Evolutionary conservation across 352 stramenopile species (phyloP).

Genomic region (Globisporangium cystogenes): DNA sequence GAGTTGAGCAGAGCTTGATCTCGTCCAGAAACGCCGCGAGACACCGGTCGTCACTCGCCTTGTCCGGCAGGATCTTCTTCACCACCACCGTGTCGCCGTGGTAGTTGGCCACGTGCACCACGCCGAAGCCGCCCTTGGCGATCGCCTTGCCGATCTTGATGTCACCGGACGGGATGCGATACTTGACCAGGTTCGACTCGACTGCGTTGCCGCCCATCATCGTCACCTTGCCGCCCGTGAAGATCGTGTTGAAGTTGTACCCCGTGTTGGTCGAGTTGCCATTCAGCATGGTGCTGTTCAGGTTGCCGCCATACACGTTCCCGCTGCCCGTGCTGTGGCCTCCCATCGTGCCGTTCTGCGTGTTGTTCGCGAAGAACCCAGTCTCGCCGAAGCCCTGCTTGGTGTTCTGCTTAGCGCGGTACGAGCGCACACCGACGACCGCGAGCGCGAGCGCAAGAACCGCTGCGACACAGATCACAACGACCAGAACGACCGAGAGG

Average conservation of each 20-base stretch:
- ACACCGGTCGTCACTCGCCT: constrained; percentile 65
- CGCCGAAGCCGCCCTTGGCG: constrained; percentile 70
- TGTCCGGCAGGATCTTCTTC: constrained; percentile 83
- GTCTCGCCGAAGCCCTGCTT: constrained; percentile 19
- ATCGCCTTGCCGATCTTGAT: constrained; percentile 57
- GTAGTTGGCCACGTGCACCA: constrained; percentile 65
- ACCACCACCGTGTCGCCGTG: constrained; percentile 57
- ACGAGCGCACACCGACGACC: constrained; percentile 40
- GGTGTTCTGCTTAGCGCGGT: constrained; percentile 27
- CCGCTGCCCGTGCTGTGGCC: constrained; percentile 10
- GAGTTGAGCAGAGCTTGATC: constrained; percentile 77
- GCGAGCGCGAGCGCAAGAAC: constrained; percentile 50
- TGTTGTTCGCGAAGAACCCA: constrained; percentile 54
- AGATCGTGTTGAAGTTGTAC: constrained; percentile 51
- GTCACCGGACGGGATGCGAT: constrained; percentile 63
- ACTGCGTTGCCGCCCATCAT: constrained; percentile 47
- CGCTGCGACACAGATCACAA: constrained; percentile 44
- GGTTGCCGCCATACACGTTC: constrained; percentile 13
- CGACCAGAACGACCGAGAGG: constrained; percentile 44
- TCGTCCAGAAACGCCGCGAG: constrained; percentile 74
- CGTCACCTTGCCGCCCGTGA: constrained; percentile 41
- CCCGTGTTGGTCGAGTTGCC: constrained; percentile 11
- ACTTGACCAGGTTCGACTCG: constrained; percentile 65
- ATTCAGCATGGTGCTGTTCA: constrained; percentile 9
- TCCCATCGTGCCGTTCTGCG: constrained; percentile 14